Evolutionary conservation across 75 land plant species (phyloP).

Genomic region (Picea glauca): DNA sequence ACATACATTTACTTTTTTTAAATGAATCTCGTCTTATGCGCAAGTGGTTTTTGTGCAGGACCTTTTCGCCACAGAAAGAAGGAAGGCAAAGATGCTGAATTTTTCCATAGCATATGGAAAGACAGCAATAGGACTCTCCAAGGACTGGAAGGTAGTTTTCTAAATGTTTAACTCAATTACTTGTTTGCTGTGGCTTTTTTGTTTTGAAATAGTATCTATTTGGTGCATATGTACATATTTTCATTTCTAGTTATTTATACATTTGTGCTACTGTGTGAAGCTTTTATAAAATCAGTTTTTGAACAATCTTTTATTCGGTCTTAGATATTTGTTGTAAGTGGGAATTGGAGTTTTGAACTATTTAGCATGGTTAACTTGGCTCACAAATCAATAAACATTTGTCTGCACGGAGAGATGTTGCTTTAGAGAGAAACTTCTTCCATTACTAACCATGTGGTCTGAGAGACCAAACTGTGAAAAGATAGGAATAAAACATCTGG

Average conservation of each 20-base stretch:
- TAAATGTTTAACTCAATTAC: background rate
- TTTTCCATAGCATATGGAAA: constrained; percentile 99
- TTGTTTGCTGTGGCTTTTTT: background rate
- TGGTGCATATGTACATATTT: background rate
- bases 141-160: constrained; percentile 88
- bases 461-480: no score
- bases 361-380: no score
- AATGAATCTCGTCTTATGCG: background rate
- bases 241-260: background rate
- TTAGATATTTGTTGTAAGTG: no score
- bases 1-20: background rate
- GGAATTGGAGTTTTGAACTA: no score
- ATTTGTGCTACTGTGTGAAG: background rate
- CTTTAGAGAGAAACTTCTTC: no score
- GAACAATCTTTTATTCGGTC: no score
- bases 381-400: no score
- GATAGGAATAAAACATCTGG: no score
- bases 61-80: constrained; percentile 86
- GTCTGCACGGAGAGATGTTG: no score
- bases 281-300: no score
- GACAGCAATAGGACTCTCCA: constrained; percentile 84
- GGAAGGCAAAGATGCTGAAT: constrained; percentile 99
- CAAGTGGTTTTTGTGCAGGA: constrained; percentile 47
- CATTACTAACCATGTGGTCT: no score
- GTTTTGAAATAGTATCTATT: background rate